A percentile compares a stretch with the other conserved stretches of the same genome.
Conservation (phyloP, 2,329 filamentous ascomycete genomes). For the Cercospora zeina region DNA sequence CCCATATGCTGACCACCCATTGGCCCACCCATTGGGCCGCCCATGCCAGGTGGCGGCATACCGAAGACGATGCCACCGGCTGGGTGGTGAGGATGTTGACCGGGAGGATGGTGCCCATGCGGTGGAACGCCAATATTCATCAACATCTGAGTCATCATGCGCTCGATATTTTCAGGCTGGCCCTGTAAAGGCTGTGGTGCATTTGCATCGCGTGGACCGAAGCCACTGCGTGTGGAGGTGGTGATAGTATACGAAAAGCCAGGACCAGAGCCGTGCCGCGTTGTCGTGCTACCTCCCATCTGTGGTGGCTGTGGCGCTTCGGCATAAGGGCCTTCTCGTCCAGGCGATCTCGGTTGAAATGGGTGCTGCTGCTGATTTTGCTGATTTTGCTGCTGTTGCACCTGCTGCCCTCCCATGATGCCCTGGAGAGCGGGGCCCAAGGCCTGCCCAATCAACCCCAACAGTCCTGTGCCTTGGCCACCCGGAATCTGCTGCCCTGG, state of each 20-base stretch:
- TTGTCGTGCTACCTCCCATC: constrained; percentile 18
- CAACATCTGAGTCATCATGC: constrained; percentile 39
- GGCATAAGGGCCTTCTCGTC: constrained; percentile 1
- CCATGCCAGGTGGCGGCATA: constrained; percentile 2
- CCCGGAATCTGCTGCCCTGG: constrained; percentile 13
- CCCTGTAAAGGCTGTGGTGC: constrained; percentile 48
- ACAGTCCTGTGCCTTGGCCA: constrained; percentile 45
- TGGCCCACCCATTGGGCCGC: constrained; percentile 6
- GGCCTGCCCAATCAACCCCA: constrained; percentile 29
- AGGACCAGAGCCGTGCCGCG: constrained; percentile 31
- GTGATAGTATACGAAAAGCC: constrained; percentile 38
- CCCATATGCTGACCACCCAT: constrained; percentile 16
- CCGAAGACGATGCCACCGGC: constrained; percentile 7
- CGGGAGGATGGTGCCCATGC: constrained; percentile 5
- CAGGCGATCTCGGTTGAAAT: constrained; percentile 22
- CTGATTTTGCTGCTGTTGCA: constrained; percentile 20
- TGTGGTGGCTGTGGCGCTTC: constrained; percentile 21
- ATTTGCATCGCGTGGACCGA: constrained; percentile 55
- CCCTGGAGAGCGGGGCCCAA: constrained; percentile 25
- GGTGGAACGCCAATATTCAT: constrained; percentile 35
- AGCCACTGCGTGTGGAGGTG: constrained; percentile 37
- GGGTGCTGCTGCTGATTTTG: constrained; percentile 20
- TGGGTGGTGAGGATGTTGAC: constrained; percentile 2
- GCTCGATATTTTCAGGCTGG: constrained; percentile 37
- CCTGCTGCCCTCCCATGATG: constrained; percentile 28